Conservation (phyloP, 2,329 filamentous ascomycete genomes). For the Epichloe elymi region DNA sequence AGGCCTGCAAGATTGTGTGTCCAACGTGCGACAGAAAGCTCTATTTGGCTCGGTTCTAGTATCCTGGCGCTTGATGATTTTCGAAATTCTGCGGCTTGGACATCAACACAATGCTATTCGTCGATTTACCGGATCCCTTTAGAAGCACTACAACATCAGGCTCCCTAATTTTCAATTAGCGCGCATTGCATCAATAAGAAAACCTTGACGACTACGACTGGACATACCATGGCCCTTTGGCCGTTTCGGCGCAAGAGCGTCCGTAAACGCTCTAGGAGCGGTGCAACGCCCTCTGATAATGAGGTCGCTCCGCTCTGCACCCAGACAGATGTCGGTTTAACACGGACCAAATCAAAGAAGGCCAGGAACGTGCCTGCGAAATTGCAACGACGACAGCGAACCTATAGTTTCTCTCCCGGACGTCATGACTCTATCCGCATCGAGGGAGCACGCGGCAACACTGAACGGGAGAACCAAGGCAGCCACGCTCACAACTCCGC, state of each 20-base stretch:
- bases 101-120: constrained; percentile 5
- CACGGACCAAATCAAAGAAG: constrained; percentile 20
- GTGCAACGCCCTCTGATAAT: constrained; percentile 41
- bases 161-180: not conserved
- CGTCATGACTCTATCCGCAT: constrained; percentile 40
- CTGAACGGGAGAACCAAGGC: constrained; percentile 2
- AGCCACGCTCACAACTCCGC: constrained; percentile 6
- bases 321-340: constrained; percentile 18
- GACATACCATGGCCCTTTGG: constrained; percentile 59
- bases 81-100: not conserved
- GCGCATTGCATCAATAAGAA: not conserved
- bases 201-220: not conserved
- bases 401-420: constrained; percentile 51
- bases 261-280: constrained; percentile 41
- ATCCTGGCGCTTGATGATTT: not conserved
- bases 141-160: not conserved
- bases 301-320: constrained; percentile 29
- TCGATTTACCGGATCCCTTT: constrained; percentile 1
- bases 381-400: constrained; percentile 32
- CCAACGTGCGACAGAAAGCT: too few species aligned
- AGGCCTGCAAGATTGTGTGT: not conserved
- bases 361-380: constrained; percentile 34
- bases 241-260: constrained; percentile 65
- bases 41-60: not conserved
- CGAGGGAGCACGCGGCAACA: constrained; percentile 10